These are phyloP conservation scores for Aspergillus brasiliensis DNA, from an alignment of 2,329 filamentous ascomycete genomes.

Conservation along the genomic window DNA sequence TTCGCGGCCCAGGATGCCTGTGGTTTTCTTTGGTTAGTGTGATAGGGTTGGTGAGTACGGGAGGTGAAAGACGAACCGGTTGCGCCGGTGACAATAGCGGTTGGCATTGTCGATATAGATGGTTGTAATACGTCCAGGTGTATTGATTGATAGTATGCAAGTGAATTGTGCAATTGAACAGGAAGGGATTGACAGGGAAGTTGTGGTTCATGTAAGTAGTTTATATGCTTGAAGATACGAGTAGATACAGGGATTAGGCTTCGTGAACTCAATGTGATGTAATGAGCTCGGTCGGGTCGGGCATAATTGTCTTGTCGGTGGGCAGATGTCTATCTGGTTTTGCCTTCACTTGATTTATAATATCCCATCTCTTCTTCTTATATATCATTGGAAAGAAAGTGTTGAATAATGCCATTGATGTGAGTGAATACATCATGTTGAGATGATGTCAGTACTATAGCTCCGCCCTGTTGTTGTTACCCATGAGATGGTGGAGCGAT, in stretches of 20 bases:
- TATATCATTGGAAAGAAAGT: no score
- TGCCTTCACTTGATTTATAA: no score
- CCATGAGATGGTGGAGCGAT: no score
- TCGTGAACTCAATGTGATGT: not conserved
- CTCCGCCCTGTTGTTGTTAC: no score
- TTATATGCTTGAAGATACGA: not conserved
- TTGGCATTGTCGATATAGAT: constrained; percentile 22
- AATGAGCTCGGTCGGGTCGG: not conserved
- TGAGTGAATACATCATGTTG: no score
- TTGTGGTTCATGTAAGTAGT: not conserved
- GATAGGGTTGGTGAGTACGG: not conserved
- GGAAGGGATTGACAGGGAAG: no score
- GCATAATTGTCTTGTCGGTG: not conserved
- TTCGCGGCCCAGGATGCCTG: constrained; percentile 45
- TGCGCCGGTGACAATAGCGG: constrained; percentile 35
- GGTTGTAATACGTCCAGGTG: not conserved
- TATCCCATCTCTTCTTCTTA: no score
- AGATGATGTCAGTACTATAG: no score
- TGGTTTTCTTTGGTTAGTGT: not conserved
- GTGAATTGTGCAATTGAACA: no score
- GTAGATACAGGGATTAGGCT: no score
- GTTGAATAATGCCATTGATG: no score
- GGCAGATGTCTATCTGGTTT: not conserved
- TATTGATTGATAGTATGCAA: not conserved
- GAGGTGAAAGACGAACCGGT: constrained; percentile 23